phyloP scores from a whole-genome alignment of 2,329 filamentous ascomycete genomes.

The Paecilomyces variotii region DNA sequence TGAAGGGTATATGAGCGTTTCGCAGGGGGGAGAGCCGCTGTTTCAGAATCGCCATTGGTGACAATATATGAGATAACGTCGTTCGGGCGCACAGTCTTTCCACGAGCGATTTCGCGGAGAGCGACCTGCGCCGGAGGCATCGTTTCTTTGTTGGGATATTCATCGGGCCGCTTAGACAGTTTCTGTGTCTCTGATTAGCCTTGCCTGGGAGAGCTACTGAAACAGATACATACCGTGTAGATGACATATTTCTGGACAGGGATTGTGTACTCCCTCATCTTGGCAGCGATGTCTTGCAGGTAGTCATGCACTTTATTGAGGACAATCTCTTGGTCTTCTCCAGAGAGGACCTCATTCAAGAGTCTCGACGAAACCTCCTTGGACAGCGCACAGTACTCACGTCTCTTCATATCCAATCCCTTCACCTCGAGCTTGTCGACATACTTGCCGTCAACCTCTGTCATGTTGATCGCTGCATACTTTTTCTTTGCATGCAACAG shows the following conservation, averaged over 20 bases:
- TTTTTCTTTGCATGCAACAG: conserved; percentile 98
- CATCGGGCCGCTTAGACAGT: conserved; percentile 84
- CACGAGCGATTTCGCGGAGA: conserved; percentile 74
- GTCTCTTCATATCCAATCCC: conserved; percentile 92
- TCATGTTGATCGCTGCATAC: conserved; percentile 92
- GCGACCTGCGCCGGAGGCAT: conserved; percentile 98
- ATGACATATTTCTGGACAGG: conserved; percentile 89
- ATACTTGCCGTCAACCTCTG: conserved; percentile 81
- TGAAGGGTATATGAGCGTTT: conserved; percentile 84
- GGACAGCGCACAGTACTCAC: conserved; percentile 91
- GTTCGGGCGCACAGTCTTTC: conserved; percentile 81
- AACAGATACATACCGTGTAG: conserved; percentile 54
- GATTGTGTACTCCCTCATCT: conserved; percentile 75
- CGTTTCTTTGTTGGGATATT: conserved; percentile 87
- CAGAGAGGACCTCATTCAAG: conserved; percentile 89
- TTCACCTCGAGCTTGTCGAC: conserved; percentile 96
- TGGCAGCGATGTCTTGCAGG: conserved; percentile 69
- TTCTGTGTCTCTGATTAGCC: conserved; percentile 45
- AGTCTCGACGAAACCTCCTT: conserved; percentile 90
- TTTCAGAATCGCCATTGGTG: conserved; percentile 60
- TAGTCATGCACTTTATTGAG: conserved; percentile 90
- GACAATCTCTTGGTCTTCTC: conserved; percentile 81
- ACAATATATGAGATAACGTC: conserved; percentile 97
- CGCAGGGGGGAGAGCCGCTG: conserved; percentile 54
- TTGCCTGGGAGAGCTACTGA: background rate